Evolutionary conservation across 2,329 filamentous ascomycete genomes (phyloP).

Genomic region (Coniella vitis): DNA sequence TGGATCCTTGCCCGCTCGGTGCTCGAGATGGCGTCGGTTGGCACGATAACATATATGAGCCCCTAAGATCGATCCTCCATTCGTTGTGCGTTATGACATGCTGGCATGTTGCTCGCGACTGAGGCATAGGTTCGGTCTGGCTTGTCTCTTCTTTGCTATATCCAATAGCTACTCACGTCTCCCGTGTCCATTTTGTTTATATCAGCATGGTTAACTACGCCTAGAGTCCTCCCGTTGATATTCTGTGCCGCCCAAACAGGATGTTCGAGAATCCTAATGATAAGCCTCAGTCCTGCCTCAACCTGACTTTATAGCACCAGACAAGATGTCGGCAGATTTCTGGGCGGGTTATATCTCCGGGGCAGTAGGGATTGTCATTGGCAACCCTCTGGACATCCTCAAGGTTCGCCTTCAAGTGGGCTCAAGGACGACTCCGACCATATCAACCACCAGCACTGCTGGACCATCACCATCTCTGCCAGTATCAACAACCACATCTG

Average conservation of each 20-base stretch:
- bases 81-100: too few species aligned
- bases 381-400: slow-evolving; percentile 66
- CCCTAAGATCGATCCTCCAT: too few species aligned
- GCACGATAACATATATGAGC: too few species aligned
- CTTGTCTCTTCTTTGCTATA: too few species aligned
- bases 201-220: not conserved
- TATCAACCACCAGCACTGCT: slow-evolving; percentile 3
- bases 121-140: too few species aligned
- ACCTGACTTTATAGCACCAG: not conserved
- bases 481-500: slow-evolving; percentile 9
- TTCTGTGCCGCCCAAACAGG: not conserved
- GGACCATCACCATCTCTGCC: not conserved
- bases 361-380: slow-evolving; percentile 77
- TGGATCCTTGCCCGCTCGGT: too few species aligned
- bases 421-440: slow-evolving; percentile 17
- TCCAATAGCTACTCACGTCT: too few species aligned
- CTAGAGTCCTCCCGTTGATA: not conserved
- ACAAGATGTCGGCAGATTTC: slow-evolving; percentile 75
- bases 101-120: too few species aligned
- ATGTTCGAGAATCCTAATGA: not conserved
- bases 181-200: too few species aligned
- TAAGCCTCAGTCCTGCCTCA: not conserved
- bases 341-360: slow-evolving; percentile 90
- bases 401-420: slow-evolving; percentile 76
- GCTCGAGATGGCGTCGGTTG: not conserved